These are phyloP conservation scores for Phytopythium oedochilum DNA, from an alignment of 352 stramenopile species.

Conservation along the genomic window DNA sequence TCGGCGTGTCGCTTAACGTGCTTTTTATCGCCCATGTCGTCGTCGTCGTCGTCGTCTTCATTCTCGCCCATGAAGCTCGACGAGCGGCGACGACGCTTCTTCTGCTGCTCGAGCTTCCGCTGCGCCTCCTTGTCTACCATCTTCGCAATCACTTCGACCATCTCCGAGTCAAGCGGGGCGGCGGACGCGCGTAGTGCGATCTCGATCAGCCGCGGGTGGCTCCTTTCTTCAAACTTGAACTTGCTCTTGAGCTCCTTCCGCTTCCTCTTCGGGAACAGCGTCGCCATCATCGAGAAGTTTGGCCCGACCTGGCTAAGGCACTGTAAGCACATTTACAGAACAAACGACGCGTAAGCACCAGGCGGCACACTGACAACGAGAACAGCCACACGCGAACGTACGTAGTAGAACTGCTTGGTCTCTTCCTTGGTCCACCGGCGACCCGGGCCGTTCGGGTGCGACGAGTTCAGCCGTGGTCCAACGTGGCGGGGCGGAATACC, in stretches of 20 bases:
- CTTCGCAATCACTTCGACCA: slow-evolving; percentile 72
- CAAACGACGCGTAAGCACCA: background rate
- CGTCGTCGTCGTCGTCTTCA: background rate
- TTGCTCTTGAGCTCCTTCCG: slow-evolving; percentile 85
- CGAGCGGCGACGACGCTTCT: slow-evolving; percentile 22
- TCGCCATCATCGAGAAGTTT: slow-evolving; percentile 87
- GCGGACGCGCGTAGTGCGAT: slow-evolving; percentile 70
- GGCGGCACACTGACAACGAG: no score
- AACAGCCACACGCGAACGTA: slow-evolving; percentile 18
- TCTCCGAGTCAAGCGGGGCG: slow-evolving; percentile 72
- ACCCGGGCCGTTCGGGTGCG: slow-evolving; percentile 35
- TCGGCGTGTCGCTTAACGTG: background rate
- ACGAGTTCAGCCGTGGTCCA: slow-evolving; percentile 32
- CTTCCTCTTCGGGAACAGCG: slow-evolving; percentile 76
- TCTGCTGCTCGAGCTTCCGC: slow-evolving; percentile 43
- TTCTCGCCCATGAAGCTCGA: slow-evolving; percentile 1
- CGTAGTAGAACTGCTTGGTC: slow-evolving; percentile 88
- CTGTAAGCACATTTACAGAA: slow-evolving; percentile 17
- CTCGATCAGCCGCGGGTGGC: slow-evolving; percentile 67
- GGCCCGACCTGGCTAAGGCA: slow-evolving; percentile 78
- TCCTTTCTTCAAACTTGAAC: slow-evolving; percentile 87
- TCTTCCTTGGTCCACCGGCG: slow-evolving; percentile 76
- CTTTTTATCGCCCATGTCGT: background rate
- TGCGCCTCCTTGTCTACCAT: slow-evolving; percentile 74
- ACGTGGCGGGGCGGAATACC: slow-evolving; percentile 28